These are phyloP conservation scores for Candida tunisiensis DNA, from an alignment of 1,139 yeast genomes.

Conservation along the genomic window DNA sequence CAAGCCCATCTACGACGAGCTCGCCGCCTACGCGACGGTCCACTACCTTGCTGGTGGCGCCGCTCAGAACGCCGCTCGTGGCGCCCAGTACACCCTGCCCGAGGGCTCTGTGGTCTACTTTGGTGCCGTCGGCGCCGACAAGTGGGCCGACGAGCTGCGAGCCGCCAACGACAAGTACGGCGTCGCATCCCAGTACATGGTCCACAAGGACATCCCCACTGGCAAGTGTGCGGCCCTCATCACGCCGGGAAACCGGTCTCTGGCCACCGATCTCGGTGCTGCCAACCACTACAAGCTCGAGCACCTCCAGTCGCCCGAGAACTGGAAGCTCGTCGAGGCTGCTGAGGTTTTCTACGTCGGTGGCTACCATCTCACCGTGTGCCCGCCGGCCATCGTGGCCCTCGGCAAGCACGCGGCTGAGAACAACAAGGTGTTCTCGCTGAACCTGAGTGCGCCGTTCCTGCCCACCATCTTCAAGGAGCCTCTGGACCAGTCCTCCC, in stretches of 20 bases:
- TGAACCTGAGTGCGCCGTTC: conserved; percentile 95
- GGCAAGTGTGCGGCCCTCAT: conserved; percentile 98
- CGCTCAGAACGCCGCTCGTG: conserved; percentile 98
- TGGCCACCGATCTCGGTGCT: conserved; percentile 93
- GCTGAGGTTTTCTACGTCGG: conserved; percentile 85
- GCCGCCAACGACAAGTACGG: conserved; percentile 84
- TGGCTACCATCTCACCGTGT: conserved; percentile 95
- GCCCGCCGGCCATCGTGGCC: conserved; percentile 82
- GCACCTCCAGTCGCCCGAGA: conserved; percentile 77
- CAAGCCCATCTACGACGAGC: conserved; percentile 72
- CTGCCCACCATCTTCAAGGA: conserved; percentile 91
- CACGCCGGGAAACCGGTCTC: conserved; percentile 74
- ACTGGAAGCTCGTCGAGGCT: conserved; percentile 72
- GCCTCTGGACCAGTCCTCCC: conserved; percentile 62
- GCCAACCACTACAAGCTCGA: conserved; percentile 91
- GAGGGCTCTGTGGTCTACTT: conserved; percentile 73
- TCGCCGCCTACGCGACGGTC: conserved; percentile 42
- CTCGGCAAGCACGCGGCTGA: conserved; percentile 87
- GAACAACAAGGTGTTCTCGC: conserved; percentile 61
- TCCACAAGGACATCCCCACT: conserved; percentile 60
- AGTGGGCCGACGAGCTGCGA: conserved; percentile 63
- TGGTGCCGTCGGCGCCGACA: conserved; percentile 92
- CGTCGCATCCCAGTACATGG: conserved; percentile 71
- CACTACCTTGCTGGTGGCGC: conserved; percentile 95
- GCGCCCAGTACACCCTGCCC: conserved; percentile 88